These are phyloP conservation scores for Xerocomellus dryophilus DNA, from an alignment of 768 basidiomycete species.

Conservation along the genomic window DNA sequence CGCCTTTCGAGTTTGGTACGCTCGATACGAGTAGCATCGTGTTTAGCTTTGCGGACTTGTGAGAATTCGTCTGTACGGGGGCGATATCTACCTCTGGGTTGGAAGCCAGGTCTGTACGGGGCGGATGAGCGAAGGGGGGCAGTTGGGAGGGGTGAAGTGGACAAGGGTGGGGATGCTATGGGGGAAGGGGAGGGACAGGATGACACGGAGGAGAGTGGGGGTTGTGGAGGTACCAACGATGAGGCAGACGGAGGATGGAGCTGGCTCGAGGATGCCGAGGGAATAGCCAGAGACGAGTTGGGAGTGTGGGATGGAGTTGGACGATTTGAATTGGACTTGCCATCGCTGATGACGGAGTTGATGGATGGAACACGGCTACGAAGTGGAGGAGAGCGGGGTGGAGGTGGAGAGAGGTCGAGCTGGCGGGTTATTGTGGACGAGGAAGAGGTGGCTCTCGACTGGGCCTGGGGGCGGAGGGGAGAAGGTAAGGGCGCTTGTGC, in stretches of 20 bases:
- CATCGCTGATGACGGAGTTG: conserved; percentile 20
- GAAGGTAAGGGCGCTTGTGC: conserved; percentile 29
- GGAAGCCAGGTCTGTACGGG: conserved; percentile 89
- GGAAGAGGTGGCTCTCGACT: conserved; percentile 17
- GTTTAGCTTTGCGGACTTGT: conserved; percentile 37
- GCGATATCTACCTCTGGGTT: conserved; percentile 82
- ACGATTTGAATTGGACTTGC: background rate
- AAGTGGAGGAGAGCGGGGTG: conserved; percentile 27
- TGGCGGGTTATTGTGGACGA: conserved; percentile 23
- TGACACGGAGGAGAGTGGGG: conserved; percentile 4
- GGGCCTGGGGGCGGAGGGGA: conserved; percentile 32
- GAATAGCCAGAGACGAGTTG: background rate
- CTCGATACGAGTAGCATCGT: conserved; percentile 62
- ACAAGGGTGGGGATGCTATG: conserved; percentile 21
- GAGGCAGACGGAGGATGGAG: conserved; percentile 6
- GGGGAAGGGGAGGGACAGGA: conserved; percentile 21
- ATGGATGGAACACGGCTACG: conserved; percentile 34
- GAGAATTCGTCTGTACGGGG: conserved; percentile 80
- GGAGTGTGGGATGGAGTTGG: conserved; percentile 15
- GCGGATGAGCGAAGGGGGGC: conserved; percentile 35
- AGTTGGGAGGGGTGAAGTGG: conserved; percentile 24
- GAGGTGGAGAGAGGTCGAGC: conserved; percentile 20
- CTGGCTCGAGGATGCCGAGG: conserved; percentile 1
- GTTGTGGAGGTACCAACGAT: conserved; percentile 6
- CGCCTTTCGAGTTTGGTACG: conserved; percentile 81